A percentile compares a stretch with the other conserved stretches of the same genome.
Evolutionary conservation across 1,284 basidiomycete genomes (phyloP).

Genomic region (Malassezia caprae): DNA sequence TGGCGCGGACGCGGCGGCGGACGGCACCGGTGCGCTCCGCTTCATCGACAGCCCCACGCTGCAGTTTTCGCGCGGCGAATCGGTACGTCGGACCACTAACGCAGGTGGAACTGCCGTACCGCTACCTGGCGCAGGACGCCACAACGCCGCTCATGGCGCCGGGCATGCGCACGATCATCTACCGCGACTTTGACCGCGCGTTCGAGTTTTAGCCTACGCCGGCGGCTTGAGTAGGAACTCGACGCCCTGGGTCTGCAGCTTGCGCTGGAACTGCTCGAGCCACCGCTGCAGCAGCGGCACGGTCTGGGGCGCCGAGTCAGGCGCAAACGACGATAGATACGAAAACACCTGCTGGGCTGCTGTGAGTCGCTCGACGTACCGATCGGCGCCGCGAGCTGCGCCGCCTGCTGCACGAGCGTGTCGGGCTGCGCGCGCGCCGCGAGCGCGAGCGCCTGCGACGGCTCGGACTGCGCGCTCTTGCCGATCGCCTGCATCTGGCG

Average conservation of each 20-base stretch:
- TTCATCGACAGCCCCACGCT: conserved; percentile 42
- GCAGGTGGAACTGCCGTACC: conserved; percentile 18
- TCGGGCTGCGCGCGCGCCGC: conserved; percentile 1
- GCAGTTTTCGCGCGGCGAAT: conserved; percentile 37
- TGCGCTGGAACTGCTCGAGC: conserved; percentile 44
- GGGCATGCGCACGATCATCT: conserved; percentile 16
- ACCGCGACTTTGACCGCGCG: conserved; percentile 16
- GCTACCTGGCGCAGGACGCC: conserved; percentile 9
- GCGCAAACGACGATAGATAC: conserved; percentile 42
- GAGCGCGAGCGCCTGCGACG: background rate
- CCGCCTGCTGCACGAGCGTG: conserved; percentile 13
- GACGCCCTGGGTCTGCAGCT: conserved; percentile 35
- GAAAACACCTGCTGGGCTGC: conserved; percentile 37
- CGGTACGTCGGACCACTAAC: conserved; percentile 18
- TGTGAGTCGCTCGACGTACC: conserved; percentile 19
- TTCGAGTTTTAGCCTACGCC: conserved; percentile 12
- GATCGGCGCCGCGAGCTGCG: conserved; percentile 32
- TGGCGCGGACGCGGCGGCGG: conserved; percentile 8
- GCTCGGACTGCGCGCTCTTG: background rate
- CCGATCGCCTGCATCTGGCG: conserved; percentile 23
- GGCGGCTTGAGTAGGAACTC: conserved; percentile 26
- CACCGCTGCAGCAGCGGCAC: conserved; percentile 42
- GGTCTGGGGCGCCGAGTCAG: conserved; percentile 43
- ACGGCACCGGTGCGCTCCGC: conserved; percentile 15
- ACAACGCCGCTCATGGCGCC: conserved; percentile 17